Evolutionary conservation across 352 stramenopile genomes (phyloP).

Genomic region (Phytophthora hybrid): DNA sequence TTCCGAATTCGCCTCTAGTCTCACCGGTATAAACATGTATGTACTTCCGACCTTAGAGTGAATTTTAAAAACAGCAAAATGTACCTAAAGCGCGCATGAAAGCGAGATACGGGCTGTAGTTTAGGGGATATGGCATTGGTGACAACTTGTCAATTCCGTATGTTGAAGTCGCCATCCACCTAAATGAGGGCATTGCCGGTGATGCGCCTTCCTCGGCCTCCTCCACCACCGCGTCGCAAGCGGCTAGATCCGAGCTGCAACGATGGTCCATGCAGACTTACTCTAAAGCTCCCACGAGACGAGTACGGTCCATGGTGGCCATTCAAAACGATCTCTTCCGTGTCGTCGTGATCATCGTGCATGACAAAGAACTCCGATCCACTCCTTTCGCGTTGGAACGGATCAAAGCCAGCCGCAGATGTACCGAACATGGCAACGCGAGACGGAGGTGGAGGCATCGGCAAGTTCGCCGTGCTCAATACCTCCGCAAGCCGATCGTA

Average conservation of each 20-base stretch:
- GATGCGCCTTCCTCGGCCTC: constrained; percentile 14
- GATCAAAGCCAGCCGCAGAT: constrained; percentile 52
- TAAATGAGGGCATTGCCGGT: neutral
- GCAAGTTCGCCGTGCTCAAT: constrained; percentile 46
- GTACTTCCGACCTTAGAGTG: too few relatives aligned
- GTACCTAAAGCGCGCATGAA: too few relatives aligned
- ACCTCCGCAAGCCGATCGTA: constrained; percentile 55
- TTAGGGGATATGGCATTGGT: neutral
- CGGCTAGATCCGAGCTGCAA: constrained; percentile 20
- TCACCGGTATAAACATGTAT: too few relatives aligned
- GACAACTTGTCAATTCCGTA: neutral
- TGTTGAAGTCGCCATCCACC: neutral
- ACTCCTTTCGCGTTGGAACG: constrained; percentile 48
- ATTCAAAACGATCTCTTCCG: constrained; percentile 46
- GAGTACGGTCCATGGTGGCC: constrained; percentile 40
- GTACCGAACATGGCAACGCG: constrained; percentile 76
- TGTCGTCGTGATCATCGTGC: constrained; percentile 46
- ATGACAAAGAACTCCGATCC: constrained; percentile 64
- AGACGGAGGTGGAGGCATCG: constrained; percentile 55
- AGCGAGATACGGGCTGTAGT: too few relatives aligned
- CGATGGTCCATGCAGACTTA: constrained; percentile 23
- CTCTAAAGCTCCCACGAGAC: constrained; percentile 19
- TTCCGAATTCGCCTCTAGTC: too few relatives aligned
- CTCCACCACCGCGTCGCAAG: constrained; percentile 11
- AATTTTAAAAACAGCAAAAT: too few relatives aligned